Evolutionary conservation across 179 eudicot species (phyloP).

Genomic region (Carnegiea gigantea): DNA sequence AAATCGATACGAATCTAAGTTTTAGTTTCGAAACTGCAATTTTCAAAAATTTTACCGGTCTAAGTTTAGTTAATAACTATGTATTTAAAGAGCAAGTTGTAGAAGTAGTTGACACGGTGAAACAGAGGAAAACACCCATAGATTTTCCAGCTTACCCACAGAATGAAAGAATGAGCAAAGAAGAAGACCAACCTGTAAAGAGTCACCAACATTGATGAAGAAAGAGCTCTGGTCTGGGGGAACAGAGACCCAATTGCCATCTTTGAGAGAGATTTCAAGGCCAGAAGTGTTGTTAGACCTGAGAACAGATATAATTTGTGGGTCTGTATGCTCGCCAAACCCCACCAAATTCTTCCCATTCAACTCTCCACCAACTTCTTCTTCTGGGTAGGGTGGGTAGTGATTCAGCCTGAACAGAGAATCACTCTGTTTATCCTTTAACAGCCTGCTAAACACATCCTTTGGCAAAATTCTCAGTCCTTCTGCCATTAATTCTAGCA

Average conservation of each 20-base stretch:
- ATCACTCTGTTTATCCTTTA: conserved; percentile 24
- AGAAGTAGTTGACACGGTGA: too few relatives aligned
- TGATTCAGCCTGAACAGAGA: conserved; percentile 25
- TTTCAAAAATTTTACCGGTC: too few relatives aligned
- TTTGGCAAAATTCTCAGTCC: conserved; percentile 21
- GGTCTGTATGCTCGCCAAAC: conserved; percentile 28
- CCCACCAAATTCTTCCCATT: conserved; percentile 19
- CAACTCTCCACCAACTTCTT: background rate
- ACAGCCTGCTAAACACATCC: conserved; percentile 18
- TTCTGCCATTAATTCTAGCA: conserved; percentile 20
- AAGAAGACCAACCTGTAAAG: conserved; percentile 1
- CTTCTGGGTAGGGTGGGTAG: conserved; percentile 25
- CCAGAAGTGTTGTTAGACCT: conserved; percentile 27
- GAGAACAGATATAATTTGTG: conserved; percentile 22
- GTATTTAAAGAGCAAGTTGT: too few relatives aligned
- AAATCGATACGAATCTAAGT: too few relatives aligned
- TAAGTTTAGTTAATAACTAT: too few relatives aligned
- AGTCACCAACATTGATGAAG: conserved; percentile 28
- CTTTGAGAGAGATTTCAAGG: conserved; percentile 17
- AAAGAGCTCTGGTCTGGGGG: conserved; percentile 24
- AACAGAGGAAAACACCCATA: too few relatives aligned
- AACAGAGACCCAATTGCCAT: conserved; percentile 29
- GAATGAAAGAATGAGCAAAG: background rate
- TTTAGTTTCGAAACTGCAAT: too few relatives aligned
- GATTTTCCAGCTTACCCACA: background rate